phyloP scores from a whole-genome alignment of 129 eudicot species.

The Heracleum sosnowskyi region DNA sequence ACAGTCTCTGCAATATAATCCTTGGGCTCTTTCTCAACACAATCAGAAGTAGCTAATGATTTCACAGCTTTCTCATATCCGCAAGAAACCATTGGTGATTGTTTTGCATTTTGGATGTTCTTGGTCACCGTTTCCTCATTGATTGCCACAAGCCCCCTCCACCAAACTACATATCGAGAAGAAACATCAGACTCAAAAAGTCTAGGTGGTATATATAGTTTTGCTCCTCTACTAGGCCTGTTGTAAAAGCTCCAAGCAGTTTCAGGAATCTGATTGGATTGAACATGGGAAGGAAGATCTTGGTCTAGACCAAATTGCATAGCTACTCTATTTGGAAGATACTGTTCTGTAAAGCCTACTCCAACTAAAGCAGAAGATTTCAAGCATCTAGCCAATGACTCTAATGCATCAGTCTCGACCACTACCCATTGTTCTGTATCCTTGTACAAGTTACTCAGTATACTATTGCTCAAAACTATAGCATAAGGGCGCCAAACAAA shows the following conservation, averaged over 20 bases:
- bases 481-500: slow-evolving; percentile 37
- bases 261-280: background rate
- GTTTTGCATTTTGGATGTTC: too few relatives aligned
- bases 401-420: slow-evolving; percentile 5
- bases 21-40: too few relatives aligned
- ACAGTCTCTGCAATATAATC: background rate
- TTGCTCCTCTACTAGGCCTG: slow-evolving; percentile 4
- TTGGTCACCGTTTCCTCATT: background rate
- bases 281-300: slow-evolving; percentile 32
- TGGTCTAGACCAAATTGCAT: slow-evolving; percentile 58
- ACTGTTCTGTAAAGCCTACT: slow-evolving; percentile 22
- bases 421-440: background rate
- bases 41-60: too few relatives aligned
- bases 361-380: slow-evolving; percentile 25
- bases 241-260: slow-evolving; percentile 21
- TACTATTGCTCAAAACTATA: slow-evolving; percentile 16
- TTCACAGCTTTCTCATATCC: too few relatives aligned
- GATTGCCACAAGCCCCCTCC: background rate
- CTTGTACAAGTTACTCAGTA: background rate
- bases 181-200: background rate
- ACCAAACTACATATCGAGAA: background rate
- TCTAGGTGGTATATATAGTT: slow-evolving; percentile 24
- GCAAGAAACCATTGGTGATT: too few relatives aligned
- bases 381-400: slow-evolving; percentile 34
- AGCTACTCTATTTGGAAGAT: slow-evolving; percentile 45